Percentiles rank a stretch among this genome's conserved stretches.
These are phyloP conservation scores for Paramecium pentaurelia DNA, from an alignment of 73 alveolate species.

Conservation along the genomic window DNA sequence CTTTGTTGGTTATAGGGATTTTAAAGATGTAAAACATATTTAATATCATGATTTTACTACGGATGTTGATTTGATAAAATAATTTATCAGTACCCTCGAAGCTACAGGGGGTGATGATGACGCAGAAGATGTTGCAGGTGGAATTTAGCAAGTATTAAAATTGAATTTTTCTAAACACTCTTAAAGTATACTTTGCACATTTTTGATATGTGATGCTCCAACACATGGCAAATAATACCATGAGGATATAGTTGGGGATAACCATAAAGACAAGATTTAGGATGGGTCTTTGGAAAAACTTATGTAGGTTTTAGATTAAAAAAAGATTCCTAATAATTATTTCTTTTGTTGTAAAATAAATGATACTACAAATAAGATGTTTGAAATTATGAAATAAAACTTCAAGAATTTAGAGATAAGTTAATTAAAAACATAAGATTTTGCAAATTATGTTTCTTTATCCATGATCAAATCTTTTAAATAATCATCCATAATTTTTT, in stretches of 20 bases:
- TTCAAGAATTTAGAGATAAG: background rate
- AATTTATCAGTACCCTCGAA: background rate
- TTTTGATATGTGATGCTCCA: slow-evolving; percentile 46
- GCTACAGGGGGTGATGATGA: slow-evolving; percentile 55
- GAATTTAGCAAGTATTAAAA: background rate
- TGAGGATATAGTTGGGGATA: background rate
- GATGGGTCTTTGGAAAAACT: background rate
- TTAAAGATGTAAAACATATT: background rate
- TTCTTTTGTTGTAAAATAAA: background rate
- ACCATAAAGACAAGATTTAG: background rate
- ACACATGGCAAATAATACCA: slow-evolving; percentile 51
- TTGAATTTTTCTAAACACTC: background rate
- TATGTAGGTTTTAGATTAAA: background rate
- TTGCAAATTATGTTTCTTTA: background rate
- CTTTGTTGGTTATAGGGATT: slow-evolving; percentile 49
- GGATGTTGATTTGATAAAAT: background rate
- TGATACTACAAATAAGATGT: background rate
- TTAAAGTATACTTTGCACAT: background rate
- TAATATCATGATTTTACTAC: background rate
- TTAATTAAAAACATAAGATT: background rate
- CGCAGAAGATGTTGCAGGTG: slow-evolving; percentile 50
- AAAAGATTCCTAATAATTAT: background rate
- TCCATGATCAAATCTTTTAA: background rate
- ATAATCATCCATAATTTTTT: background rate
- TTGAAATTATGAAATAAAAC: background rate